Evolutionary conservation across 129 eudicot genomes (phyloP).

Genomic region (Centrapalus pauciflorus): DNA sequence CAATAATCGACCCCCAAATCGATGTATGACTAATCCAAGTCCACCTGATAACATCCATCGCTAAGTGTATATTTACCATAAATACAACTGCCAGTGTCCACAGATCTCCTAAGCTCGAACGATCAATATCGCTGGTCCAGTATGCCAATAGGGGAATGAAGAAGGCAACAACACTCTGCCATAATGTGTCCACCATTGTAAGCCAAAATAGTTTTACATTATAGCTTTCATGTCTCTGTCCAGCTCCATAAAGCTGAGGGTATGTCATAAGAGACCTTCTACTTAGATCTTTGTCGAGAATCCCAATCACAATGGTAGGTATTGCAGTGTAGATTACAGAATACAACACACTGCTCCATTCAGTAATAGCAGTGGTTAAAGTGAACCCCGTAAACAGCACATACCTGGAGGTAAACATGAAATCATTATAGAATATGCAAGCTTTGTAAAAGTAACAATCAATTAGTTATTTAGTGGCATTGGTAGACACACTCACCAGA

Average conservation of each 20-base stretch:
- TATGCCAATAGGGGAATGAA: slow-evolving; percentile 68
- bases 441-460: too few relatives aligned
- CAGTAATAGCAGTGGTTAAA: slow-evolving; percentile 80
- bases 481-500: slow-evolving; percentile 62
- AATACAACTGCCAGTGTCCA: slow-evolving; percentile 86
- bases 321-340: slow-evolving; percentile 76
- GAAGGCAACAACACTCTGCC: slow-evolving; percentile 88
- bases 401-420: slow-evolving; percentile 49
- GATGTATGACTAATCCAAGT: slow-evolving; percentile 74
- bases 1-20: slow-evolving; percentile 82
- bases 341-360: slow-evolving; percentile 94
- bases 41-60: slow-evolving; percentile 93
- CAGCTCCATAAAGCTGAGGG: slow-evolving; percentile 89
- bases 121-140: slow-evolving; percentile 63
- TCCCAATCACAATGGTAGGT: slow-evolving; percentile 80
- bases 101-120: slow-evolving; percentile 81
- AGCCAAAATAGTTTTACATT: slow-evolving; percentile 69
- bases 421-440: slow-evolving; percentile 6
- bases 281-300: slow-evolving; percentile 90
- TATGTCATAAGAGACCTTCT: slow-evolving; percentile 53
- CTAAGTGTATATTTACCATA: slow-evolving; percentile 78
- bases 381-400: slow-evolving; percentile 72
- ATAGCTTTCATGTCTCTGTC: slow-evolving; percentile 86
- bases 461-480: too few relatives aligned
- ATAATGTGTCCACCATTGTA: slow-evolving; percentile 72